phyloP scores from a whole-genome alignment of 2,329 filamentous ascomycete species.

The Drechslerella dactyloides region DNA sequence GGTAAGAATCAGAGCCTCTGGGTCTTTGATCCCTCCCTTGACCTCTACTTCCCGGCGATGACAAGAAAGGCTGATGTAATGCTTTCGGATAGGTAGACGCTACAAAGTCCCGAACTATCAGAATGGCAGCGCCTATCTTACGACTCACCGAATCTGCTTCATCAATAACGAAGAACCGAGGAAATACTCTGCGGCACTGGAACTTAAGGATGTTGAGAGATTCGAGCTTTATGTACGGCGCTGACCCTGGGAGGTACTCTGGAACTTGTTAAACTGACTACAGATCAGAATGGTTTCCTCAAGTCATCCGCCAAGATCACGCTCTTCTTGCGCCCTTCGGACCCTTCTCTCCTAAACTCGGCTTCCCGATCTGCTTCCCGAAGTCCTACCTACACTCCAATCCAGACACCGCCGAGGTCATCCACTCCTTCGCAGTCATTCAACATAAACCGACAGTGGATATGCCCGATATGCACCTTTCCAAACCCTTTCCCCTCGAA shows the following conservation, averaged over 20 bases:
- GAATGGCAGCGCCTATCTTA: slow-evolving; percentile 94
- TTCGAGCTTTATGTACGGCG: slow-evolving; percentile 79
- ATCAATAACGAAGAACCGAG: slow-evolving; percentile 87
- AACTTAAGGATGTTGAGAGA: slow-evolving; percentile 88
- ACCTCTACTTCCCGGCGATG: slow-evolving; percentile 15
- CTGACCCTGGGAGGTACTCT: slow-evolving; percentile 52
- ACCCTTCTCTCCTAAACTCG: slow-evolving; percentile 58
- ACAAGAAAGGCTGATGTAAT: slow-evolving; percentile 47
- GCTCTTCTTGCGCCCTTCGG: slow-evolving; percentile 73
- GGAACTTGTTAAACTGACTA: slow-evolving; percentile 22
- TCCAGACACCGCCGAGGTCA: slow-evolving; percentile 55
- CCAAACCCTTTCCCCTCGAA: slow-evolving; percentile 88
- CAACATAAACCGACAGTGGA: slow-evolving; percentile 66
- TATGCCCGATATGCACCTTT: slow-evolving; percentile 79
- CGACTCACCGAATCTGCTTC: slow-evolving; percentile 93
- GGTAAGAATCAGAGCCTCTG: slow-evolving; percentile 66
- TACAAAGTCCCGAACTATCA: slow-evolving; percentile 94
- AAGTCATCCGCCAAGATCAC: slow-evolving; percentile 96
- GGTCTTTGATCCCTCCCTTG: slow-evolving; percentile 6
- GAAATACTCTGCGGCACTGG: slow-evolving; percentile 80
- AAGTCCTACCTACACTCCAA: slow-evolving; percentile 61
- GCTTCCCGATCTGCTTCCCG: slow-evolving; percentile 59
- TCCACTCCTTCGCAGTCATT: slow-evolving; percentile 57
- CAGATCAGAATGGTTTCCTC: slow-evolving; percentile 78
- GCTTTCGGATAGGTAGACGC: slow-evolving; percentile 67